Percentiles rank a stretch among this genome's conserved stretches.
phyloP scores from a whole-genome alignment of 768 basidiomycete species.

The Clitopilus hobsonii region DNA sequence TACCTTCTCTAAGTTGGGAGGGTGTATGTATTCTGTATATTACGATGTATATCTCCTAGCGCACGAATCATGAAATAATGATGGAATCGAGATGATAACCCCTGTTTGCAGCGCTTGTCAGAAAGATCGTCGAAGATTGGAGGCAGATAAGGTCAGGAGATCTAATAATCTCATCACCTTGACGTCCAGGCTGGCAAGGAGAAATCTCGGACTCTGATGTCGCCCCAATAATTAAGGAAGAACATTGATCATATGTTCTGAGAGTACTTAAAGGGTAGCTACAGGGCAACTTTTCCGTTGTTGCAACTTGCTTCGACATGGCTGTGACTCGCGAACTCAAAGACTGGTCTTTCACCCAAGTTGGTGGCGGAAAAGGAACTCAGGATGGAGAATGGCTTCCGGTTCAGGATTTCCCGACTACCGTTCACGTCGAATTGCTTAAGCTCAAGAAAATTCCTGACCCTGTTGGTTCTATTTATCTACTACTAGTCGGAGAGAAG shows the following conservation, averaged over 20 bases:
- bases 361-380: slow-evolving; percentile 56
- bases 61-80: not conserved
- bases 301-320: not conserved
- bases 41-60: not conserved
- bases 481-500: not conserved
- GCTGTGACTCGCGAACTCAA: slow-evolving; percentile 18
- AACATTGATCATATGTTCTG: not conserved
- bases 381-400: slow-evolving; percentile 64
- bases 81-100: not conserved
- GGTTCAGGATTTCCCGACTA: slow-evolving; percentile 70
- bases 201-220: slow-evolving; percentile 19
- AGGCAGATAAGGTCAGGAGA: slow-evolving; percentile 1
- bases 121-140: not conserved
- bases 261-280: not conserved
- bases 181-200: slow-evolving; percentile 7
- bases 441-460: slow-evolving; percentile 73
- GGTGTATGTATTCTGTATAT: slow-evolving; percentile 1
- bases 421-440: slow-evolving; percentile 82
- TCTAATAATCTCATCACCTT: not conserved
- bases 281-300: not conserved
- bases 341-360: slow-evolving; percentile 66
- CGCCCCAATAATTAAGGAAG: not conserved
- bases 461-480: slow-evolving; percentile 47
- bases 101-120: not conserved
- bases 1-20: slow-evolving; percentile 36